Conservation (phyloP, 2,329 filamentous ascomycete genomes). For the Lasiodiplodia citricola region DNA sequence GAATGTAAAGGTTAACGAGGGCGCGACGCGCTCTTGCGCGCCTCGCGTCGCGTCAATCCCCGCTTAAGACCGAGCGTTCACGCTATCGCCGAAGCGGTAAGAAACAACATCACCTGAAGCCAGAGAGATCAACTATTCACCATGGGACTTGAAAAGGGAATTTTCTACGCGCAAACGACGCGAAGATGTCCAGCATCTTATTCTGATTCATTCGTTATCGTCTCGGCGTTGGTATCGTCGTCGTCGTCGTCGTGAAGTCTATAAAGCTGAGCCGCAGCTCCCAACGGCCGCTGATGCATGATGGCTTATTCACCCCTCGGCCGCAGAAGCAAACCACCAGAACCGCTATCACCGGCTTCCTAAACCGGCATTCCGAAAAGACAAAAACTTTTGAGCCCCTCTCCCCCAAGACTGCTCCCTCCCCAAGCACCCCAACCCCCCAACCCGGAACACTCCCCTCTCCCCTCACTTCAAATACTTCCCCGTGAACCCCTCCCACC, state of each 20-base stretch:
- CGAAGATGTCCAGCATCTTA: background rate
- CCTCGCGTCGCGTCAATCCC: constrained; percentile 22
- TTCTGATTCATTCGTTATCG: background rate
- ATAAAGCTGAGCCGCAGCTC: background rate
- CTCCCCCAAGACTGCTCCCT: too few species aligned
- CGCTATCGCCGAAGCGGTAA: background rate
- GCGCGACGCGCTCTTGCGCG: background rate
- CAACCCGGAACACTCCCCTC: background rate
- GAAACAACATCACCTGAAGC: constrained; percentile 2
- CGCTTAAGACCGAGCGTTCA: constrained; percentile 16
- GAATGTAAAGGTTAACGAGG: background rate
- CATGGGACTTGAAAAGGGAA: background rate
- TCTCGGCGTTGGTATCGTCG: background rate
- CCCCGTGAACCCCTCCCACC: constrained; percentile 18
- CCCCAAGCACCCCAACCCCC: background rate
- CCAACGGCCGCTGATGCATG: background rate
- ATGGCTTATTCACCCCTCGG: background rate
- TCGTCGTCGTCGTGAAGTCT: background rate
- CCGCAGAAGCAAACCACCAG: background rate
- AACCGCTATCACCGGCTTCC: background rate
- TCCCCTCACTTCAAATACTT: background rate
- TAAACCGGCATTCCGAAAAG: background rate
- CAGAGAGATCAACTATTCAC: background rate
- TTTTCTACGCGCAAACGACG: background rate
- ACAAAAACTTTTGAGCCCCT: background rate